phyloP scores from a whole-genome alignment of 1,139 yeast species.

The Yamadazyma triangularis region DNA sequence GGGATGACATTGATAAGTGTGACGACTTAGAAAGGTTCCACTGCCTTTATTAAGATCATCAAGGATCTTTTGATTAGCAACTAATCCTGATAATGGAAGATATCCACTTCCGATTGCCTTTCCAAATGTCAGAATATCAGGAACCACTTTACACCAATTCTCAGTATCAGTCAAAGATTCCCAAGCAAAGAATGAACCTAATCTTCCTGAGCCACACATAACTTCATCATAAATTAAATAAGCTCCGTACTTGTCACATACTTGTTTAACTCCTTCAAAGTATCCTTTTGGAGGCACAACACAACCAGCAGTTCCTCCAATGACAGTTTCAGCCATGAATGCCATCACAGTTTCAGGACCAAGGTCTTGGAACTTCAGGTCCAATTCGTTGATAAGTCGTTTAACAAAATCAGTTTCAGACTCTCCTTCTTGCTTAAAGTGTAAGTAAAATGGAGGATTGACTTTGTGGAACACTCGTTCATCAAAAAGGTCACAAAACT shows the following conservation, averaged over 20 bases:
- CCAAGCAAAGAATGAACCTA: constrained; percentile 40
- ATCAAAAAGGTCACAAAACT: constrained; percentile 36
- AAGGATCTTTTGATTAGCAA: constrained; percentile 45
- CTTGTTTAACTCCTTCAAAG: constrained; percentile 43
- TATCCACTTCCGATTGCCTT: constrained; percentile 62
- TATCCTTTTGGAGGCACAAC: constrained; percentile 54
- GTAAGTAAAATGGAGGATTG: constrained; percentile 35
- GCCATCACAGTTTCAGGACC: constrained; percentile 53
- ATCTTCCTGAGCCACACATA: constrained; percentile 60
- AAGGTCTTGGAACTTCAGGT: constrained; percentile 37
- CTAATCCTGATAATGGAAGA: constrained; percentile 55
- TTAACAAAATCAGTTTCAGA: constrained; percentile 42
- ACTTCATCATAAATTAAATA: constrained; percentile 55
- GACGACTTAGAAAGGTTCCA: constrained; percentile 44
- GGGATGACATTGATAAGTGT: constrained; percentile 55
- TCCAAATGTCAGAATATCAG: constrained; percentile 58
- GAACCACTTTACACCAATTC: constrained; percentile 48
- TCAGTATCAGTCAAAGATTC: constrained; percentile 32
- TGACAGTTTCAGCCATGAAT: constrained; percentile 50
- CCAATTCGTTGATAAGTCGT: constrained; percentile 40
- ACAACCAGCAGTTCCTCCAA: constrained; percentile 55
- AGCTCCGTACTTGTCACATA: constrained; percentile 54
- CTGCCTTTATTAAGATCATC: constrained; percentile 40
- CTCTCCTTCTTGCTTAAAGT: constrained; percentile 34
- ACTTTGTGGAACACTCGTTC: constrained; percentile 40